Conservation (phyloP, 2,329 filamentous ascomycete species). For the Tolypocladium sp. region DNA sequence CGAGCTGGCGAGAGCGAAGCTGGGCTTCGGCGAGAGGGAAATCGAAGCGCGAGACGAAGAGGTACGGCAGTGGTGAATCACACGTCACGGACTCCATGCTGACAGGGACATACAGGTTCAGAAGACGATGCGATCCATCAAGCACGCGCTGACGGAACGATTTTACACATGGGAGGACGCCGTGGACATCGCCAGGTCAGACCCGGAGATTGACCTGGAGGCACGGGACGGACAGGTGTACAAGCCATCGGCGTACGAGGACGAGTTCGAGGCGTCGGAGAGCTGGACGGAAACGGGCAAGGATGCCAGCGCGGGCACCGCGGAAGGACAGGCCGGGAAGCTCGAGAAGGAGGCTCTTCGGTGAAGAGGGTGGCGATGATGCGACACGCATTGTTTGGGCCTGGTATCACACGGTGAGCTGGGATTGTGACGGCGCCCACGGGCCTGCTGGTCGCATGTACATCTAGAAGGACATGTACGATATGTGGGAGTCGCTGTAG, state of each 20-base stretch:
- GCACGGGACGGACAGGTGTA: constrained; percentile 39
- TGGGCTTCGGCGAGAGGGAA: constrained; percentile 68
- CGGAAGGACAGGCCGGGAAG: constrained; percentile 8
- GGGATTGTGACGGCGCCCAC: neutral
- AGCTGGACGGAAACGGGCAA: constrained; percentile 14
- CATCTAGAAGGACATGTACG: neutral
- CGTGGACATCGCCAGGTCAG: constrained; percentile 51
- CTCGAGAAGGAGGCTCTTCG: constrained; percentile 4
- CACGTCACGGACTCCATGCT: neutral
- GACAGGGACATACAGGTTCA: constrained; percentile 46
- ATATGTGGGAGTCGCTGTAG: neutral
- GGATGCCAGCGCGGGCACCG: neutral
- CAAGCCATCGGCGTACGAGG: constrained; percentile 31
- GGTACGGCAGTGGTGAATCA: constrained; percentile 42
- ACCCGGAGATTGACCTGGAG: constrained; percentile 56
- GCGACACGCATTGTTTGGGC: neutral
- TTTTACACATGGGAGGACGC: constrained; percentile 84
- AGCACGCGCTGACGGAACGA: constrained; percentile 76
- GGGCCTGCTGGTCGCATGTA: neutral
- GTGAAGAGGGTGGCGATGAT: neutral
- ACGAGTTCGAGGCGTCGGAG: constrained; percentile 16
- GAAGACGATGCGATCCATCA: constrained; percentile 72
- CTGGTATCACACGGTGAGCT: neutral
- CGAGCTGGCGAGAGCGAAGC: constrained; percentile 58
- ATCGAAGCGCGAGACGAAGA: constrained; percentile 50